phyloP scores from a whole-genome alignment of 2,329 filamentous ascomycete genomes.

The Coniochaeta sp. region DNA sequence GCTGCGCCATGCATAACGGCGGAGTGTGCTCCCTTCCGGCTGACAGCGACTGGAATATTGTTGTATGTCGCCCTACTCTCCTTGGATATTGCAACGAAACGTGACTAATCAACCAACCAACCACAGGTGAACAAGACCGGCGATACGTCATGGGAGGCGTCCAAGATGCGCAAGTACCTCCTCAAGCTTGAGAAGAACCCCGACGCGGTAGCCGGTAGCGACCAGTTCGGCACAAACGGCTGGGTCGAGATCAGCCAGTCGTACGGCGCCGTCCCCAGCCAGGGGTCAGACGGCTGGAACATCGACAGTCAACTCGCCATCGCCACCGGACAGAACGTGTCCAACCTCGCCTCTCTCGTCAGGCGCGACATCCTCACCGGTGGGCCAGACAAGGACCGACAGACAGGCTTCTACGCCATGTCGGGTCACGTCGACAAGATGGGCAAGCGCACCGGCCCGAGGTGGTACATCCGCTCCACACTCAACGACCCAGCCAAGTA shows the following conservation, averaged over 20 bases:
- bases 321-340: slow-evolving; percentile 25
- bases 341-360: slow-evolving; percentile 18
- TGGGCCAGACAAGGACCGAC: slow-evolving; percentile 18
- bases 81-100: neutral
- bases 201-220: slow-evolving; percentile 36
- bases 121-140: slow-evolving; percentile 41
- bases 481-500: slow-evolving; percentile 30
- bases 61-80: slow-evolving; percentile 25
- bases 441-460: slow-evolving; percentile 33
- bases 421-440: slow-evolving; percentile 16
- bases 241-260: slow-evolving; percentile 16
- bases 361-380: slow-evolving; percentile 21
- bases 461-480: slow-evolving; percentile 28
- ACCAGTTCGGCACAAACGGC: slow-evolving; percentile 47
- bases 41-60: slow-evolving; percentile 51
- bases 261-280: slow-evolving; percentile 33
- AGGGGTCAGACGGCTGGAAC: slow-evolving; percentile 35
- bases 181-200: slow-evolving; percentile 47
- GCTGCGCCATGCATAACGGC: slow-evolving; percentile 53
- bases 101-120: neutral
- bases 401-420: slow-evolving; percentile 21
- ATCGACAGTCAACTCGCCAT: slow-evolving; percentile 34
- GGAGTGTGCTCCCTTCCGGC: slow-evolving; percentile 52
- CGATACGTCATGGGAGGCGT: slow-evolving; percentile 49
- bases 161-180: slow-evolving; percentile 55